Evolutionary conservation across 2,329 filamentous ascomycete species (phyloP).

Genomic region (Diaporthe citri): DNA sequence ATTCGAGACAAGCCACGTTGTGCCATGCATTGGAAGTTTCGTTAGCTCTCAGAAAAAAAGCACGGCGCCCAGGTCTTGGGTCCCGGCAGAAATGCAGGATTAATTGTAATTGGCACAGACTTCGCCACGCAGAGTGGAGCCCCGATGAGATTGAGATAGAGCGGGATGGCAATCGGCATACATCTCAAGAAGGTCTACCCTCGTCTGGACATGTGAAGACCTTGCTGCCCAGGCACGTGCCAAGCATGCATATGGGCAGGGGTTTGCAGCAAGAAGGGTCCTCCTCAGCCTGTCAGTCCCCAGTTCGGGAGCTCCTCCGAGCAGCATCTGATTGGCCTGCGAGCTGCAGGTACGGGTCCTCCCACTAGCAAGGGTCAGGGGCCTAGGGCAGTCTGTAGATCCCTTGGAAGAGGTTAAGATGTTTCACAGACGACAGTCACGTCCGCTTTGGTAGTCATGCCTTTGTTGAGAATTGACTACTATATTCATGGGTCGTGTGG

Average conservation of each 20-base stretch:
- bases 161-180: background rate
- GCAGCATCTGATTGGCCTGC: background rate
- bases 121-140: background rate
- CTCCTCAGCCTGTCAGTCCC: background rate
- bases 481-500: background rate
- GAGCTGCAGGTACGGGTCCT: background rate
- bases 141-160: background rate
- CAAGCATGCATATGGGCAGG: background rate
- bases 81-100: background rate
- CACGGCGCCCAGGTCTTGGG: background rate
- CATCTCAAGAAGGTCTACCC: background rate
- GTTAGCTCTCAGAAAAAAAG: background rate
- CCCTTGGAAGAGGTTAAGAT: background rate
- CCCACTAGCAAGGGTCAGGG: background rate
- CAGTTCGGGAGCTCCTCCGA: background rate
- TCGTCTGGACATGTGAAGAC: background rate
- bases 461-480: background rate
- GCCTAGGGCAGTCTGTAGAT: background rate
- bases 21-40: constrained; percentile 1
- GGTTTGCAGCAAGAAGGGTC: background rate
- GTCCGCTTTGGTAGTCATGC: background rate
- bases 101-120: background rate
- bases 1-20: background rate
- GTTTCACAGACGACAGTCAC: background rate
- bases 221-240: background rate